A percentile compares a stretch with the other conserved stretches of the same genome.
Evolutionary conservation across 2,329 filamentous ascomycete genomes (phyloP).

Genomic region (Scedosporium minutisporum): DNA sequence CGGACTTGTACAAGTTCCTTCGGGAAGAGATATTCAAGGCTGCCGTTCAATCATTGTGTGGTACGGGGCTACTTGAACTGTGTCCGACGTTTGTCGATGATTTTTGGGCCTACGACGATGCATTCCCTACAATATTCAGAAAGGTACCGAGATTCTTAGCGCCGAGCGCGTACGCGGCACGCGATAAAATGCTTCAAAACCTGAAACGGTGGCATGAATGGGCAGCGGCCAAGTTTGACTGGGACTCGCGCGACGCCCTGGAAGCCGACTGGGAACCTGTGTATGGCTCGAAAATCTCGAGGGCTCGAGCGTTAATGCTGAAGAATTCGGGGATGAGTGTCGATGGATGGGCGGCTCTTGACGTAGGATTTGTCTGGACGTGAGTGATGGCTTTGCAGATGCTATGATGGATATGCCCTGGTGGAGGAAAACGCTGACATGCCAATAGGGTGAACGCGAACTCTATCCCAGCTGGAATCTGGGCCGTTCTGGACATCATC

Average conservation of each 20-base stretch:
- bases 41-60: conserved; percentile 14
- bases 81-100: conserved; percentile 15
- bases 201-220: conserved; percentile 8
- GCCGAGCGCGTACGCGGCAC: conserved; percentile 9
- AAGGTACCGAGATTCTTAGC: conserved; percentile 15
- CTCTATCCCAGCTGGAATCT: conserved; percentile 18
- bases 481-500: conserved; percentile 19
- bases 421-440: background rate
- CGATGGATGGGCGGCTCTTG: conserved; percentile 9
- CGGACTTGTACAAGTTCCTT: conserved; percentile 12
- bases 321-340: conserved; percentile 13
- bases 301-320: conserved; percentile 7
- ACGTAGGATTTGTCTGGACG: conserved; percentile 8
- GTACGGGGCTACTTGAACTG: conserved; percentile 14
- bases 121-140: conserved; percentile 12
- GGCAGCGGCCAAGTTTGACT: conserved; percentile 13
- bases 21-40: conserved; percentile 13
- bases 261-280: conserved; percentile 18
- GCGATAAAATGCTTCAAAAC: conserved; percentile 12
- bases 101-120: conserved; percentile 17
- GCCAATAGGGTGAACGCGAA: conserved; percentile 17
- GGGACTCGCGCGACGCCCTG: conserved; percentile 6
- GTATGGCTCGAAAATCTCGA: conserved; percentile 15
- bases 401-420: accelerated
- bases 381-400: conserved; percentile 4